These are phyloP conservation scores for Funneliformis geosporum DNA, from an alignment of 192 early-diverging fungal species.

Conservation along the genomic window DNA sequence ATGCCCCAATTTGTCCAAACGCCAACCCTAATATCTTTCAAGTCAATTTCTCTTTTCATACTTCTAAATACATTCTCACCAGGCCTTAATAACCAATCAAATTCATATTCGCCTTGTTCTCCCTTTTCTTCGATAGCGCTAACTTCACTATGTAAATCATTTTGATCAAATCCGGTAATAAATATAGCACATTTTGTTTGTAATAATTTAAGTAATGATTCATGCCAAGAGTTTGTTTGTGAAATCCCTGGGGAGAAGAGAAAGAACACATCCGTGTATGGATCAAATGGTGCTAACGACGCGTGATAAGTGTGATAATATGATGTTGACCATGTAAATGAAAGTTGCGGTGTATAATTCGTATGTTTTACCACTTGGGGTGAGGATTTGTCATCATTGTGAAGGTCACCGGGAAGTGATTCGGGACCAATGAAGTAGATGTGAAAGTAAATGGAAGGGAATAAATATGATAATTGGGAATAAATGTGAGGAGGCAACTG, in stretches of 20 bases:
- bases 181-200: slow-evolving; percentile 80
- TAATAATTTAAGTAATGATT: slow-evolving; percentile 63
- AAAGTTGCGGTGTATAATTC: slow-evolving; percentile 60
- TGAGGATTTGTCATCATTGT: slow-evolving; percentile 38
- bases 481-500: slow-evolving; percentile 72
- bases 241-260: slow-evolving; percentile 76
- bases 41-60: slow-evolving; percentile 72
- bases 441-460: slow-evolving; percentile 72
- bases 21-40: slow-evolving; percentile 68
- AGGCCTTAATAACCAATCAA: slow-evolving; percentile 76
- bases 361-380: slow-evolving; percentile 36
- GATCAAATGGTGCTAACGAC: slow-evolving; percentile 65
- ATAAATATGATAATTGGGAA: slow-evolving; percentile 71
- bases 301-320: slow-evolving; percentile 66
- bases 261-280: slow-evolving; percentile 78
- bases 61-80: slow-evolving; percentile 66
- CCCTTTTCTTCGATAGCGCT: slow-evolving; percentile 57
- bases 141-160: slow-evolving; percentile 65
- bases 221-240: slow-evolving; percentile 65
- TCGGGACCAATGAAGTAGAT: slow-evolving; percentile 83
- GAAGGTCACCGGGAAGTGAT: slow-evolving; percentile 32
- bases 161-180: slow-evolving; percentile 73
- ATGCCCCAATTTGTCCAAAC: slow-evolving; percentile 80
- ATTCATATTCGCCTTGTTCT: slow-evolving; percentile 45
- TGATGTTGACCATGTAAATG: slow-evolving; percentile 67